Evolutionary conservation across 495 filamentous ascomycete species (phyloP), one percentile per base, ranked within the genome.

Genomic region (Podospora conica): DNA sequence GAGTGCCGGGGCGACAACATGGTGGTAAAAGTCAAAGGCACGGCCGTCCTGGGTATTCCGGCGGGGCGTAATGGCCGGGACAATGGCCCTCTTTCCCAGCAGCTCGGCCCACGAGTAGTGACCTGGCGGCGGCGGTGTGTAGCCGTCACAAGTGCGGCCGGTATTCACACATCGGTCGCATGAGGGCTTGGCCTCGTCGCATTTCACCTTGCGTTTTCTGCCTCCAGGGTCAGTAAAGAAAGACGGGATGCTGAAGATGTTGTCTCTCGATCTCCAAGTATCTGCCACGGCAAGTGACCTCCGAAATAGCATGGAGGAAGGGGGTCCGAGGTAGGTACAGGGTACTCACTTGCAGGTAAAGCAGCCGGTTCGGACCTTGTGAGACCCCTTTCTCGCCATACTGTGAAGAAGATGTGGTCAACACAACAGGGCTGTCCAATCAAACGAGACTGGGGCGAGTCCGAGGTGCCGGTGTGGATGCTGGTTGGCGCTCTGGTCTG

Each of bases 21-120:
- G 66, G 69, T 75, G 68, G 77, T 83, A 77, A 78, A 80, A 74
- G 64, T 81, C 69, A 69, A 85, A 63, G 73, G 75, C 69, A 9
- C 75, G 72, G 21, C 68, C 63, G 53, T 79, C 76, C 55, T 66
- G 66, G 25, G 64, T 71, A 56, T 61, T 74, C 31, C 71, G 67
- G 3, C 67, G 65, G 40, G 63, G 63, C 18, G 65, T 68, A 18
- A 62, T 40, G 67, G 61, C 71, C 66, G 67, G 69, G 55, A 68
- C 66, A 69, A 70, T 65, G 71, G 65, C 66, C 58, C 23, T 59
- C 62, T 63, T 67, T 66, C 63, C 65, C 24, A 72, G 66, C 11
- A 78, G 63, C 66, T 73, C 66, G 58, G 33, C 15, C 75, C 72
- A 67, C 53, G 70, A 69, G 64, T 69, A 70, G 29, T n/a, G 28